Base-by-base conservation (phyloP, 2,329 filamentous ascomycete genomes). In the Cytospora paraplurivora region DNA sequence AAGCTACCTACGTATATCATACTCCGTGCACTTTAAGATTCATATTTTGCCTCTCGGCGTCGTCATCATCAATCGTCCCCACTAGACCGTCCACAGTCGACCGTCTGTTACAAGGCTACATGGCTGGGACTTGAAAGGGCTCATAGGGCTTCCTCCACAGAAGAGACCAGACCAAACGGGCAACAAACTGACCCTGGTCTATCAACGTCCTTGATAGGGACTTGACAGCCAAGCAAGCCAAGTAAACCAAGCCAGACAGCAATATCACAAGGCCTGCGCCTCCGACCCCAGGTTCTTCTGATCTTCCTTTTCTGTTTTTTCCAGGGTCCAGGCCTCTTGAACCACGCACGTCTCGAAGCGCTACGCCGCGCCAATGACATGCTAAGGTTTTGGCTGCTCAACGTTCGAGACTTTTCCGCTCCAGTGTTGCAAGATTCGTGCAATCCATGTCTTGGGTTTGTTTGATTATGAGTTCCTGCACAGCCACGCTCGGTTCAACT, bases 401-500 rank as follows among this genome's bases (percentile, higher is more conserved):
- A 19, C 19, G 15, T 21, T 21, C n/a, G 44, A 47, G 13, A 21
- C 44, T 21, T 44, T 44, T 44, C 13, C 38, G 49, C 57, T 34
- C 35, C 49, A 19, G 50, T 55, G 51, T 38, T 54, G 58, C 44
- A 21, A 51, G 53, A 52, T 49, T 62, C 51, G 60, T 33, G 56
- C 59, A 60, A 19, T 56, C 37, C 53, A 19, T 61, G 59, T 60
- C 63, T 67, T 62, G 53, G 54, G 49, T 61, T 63, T 59, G n/a
- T 61, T 63, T 59, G n/a, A 58, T 62, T 58, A 52, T 50, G 37
- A 59, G 38, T 58, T 15, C 50, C 49, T 50, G 62, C 65, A 67
- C 63, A 63, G 65, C 65, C 65, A 65, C 65, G 53, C 59, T 65
- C 63, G 55, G 61, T 63, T 49, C 63, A 59, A 59, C 47, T 50